These are phyloP conservation scores for Oryza meyeriana DNA, from an alignment of 176 grass and related monocot species.

Conservation along the genomic window DNA sequence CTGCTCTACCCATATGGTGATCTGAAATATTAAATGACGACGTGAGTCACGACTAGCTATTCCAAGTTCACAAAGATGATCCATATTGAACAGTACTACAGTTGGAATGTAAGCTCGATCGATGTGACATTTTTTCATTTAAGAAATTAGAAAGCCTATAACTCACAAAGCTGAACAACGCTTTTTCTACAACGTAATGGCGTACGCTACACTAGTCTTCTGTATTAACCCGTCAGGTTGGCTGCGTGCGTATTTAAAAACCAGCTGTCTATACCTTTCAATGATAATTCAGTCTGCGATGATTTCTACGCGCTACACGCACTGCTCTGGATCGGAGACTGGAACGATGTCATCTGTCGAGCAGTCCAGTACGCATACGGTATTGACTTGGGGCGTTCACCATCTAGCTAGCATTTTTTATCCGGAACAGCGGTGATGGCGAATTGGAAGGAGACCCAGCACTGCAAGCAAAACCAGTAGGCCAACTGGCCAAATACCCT, in stretches of 20 bases:
- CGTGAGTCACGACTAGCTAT: neutral
- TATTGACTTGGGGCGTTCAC: neutral
- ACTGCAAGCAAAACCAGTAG: slow-evolving; percentile 33
- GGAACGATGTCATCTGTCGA: neutral
- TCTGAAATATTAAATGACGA: neutral
- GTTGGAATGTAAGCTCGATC: neutral
- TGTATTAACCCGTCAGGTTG: neutral
- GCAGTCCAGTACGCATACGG: slow-evolving; percentile 30
- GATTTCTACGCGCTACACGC: neutral
- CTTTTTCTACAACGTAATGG: neutral
- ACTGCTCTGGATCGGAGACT: neutral
- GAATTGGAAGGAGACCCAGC: slow-evolving; percentile 19
- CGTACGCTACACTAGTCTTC: neutral
- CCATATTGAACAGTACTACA: neutral
- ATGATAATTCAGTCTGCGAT: neutral
- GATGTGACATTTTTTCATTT: no score
- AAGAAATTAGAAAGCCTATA: neutral
- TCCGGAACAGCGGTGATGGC: neutral
- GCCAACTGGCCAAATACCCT: neutral
- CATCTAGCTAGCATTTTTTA: neutral
- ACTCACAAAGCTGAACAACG: neutral
- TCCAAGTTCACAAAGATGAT: neutral
- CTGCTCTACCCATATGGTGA: neutral
- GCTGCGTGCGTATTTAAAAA: neutral
- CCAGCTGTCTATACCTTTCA: neutral